Evolutionary conservation across 805 yeast genomes (phyloP).

Genomic region (Wickerhamiella cacticola): DNA sequence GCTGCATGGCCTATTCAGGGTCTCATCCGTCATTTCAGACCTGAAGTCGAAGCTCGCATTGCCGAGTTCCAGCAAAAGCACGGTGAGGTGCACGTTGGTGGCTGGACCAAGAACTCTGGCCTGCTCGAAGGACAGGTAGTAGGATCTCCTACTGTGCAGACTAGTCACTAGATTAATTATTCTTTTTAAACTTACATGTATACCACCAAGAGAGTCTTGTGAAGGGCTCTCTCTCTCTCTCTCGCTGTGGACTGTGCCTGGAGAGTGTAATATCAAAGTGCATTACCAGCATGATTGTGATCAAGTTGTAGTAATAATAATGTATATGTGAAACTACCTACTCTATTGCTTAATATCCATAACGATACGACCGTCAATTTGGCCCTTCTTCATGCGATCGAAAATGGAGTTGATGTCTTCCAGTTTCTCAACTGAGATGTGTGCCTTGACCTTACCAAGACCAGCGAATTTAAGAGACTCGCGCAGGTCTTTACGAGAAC

Average conservation of each 20-base stretch:
- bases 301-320: no score
- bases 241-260: no score
- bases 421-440: constrained; percentile 37
- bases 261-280: no score
- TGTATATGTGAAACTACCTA: background rate
- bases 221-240: no score
- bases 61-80: constrained; percentile 42
- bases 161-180: constrained; percentile 6
- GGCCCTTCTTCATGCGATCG: constrained; percentile 69
- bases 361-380: constrained; percentile 80
- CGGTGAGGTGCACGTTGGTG: constrained; percentile 52
- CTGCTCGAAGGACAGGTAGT: constrained; percentile 52
- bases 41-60: constrained; percentile 67
- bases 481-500: constrained; percentile 76
- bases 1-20: constrained; percentile 94
- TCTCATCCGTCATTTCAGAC: constrained; percentile 71
- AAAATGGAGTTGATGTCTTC: constrained; percentile 67
- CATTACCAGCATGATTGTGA: no score
- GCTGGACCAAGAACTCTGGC: constrained; percentile 57
- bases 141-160: constrained; percentile 30
- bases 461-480: constrained; percentile 67
- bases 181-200: background rate
- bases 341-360: constrained; percentile 54
- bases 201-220: no score
- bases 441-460: constrained; percentile 60